phyloP scores from a whole-genome alignment of 257 asterid species.

The Capsicum pubescens region DNA sequence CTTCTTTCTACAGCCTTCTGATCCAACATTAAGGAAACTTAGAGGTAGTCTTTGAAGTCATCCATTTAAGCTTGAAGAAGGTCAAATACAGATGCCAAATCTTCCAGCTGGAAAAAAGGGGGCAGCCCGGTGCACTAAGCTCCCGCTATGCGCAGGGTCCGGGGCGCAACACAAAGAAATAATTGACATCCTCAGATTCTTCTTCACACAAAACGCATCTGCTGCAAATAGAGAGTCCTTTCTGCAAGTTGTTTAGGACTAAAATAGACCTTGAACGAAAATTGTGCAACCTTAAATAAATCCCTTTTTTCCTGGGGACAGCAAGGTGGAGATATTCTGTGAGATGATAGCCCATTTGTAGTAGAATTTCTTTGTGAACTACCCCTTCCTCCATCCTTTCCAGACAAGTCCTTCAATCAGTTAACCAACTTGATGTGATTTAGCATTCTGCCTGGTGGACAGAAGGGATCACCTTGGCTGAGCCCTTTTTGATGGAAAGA shows the following conservation, averaged over 20 bases:
- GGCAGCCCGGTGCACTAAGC: too few species aligned
- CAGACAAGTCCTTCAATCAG: neutral
- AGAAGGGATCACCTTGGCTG: neutral
- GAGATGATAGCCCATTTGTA: neutral
- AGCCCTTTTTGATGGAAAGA: constrained; percentile 5
- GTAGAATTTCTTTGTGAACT: neutral
- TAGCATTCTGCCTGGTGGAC: neutral
- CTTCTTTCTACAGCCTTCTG: neutral
- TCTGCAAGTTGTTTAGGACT: neutral
- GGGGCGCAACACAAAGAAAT: neutral
- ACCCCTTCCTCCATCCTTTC: neutral
- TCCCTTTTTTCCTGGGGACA: constrained; percentile 9
- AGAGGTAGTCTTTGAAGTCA: neutral
- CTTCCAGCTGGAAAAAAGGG: neutral
- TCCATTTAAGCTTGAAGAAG: neutral
- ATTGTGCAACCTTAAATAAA: neutral
- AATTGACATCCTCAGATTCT: constrained; percentile 20
- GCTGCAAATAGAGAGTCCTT: neutral
- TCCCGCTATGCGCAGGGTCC: too few species aligned
- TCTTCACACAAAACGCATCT: neutral
- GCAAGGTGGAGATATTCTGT: neutral
- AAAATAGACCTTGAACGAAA: neutral
- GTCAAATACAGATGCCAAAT: neutral
- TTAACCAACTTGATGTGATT: neutral
- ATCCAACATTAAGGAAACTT: neutral